Evolutionary conservation across 1,284 basidiomycete species (phyloP).

Genomic region (Ustilago nuda): DNA sequence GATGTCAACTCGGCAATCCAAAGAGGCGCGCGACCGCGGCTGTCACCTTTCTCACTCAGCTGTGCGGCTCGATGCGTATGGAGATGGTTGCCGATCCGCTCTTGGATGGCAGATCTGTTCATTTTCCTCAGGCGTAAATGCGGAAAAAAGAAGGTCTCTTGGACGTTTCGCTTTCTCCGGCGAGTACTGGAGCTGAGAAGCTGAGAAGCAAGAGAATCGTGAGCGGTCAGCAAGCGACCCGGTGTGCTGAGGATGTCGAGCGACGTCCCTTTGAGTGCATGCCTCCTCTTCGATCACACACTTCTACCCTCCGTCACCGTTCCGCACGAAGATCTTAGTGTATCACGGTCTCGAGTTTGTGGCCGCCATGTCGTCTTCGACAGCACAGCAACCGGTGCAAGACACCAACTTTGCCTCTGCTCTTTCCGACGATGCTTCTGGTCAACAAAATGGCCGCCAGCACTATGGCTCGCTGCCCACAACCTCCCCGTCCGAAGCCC

Average conservation of each 20-base stretch:
- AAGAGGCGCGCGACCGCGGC: not conserved
- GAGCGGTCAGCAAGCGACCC: no score
- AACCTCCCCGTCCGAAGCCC: not conserved
- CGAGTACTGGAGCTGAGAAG: not conserved
- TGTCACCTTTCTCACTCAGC: not conserved
- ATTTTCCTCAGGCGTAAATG: not conserved
- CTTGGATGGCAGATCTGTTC: not conserved
- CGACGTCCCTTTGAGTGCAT: not conserved
- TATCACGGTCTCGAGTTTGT: not conserved
- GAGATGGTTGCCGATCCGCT: not conserved
- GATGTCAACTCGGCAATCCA: conserved; percentile 1
- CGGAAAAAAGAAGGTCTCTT: conserved; percentile 1
- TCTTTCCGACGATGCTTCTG: not conserved
- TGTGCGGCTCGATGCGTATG: not conserved
- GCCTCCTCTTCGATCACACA: not conserved
- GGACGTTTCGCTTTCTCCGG: not conserved
- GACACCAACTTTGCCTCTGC: conserved; percentile 28
- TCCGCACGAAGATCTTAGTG: no score
- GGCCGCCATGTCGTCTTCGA: conserved; percentile 2
- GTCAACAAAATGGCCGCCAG: not conserved
- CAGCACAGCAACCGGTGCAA: conserved; percentile 22
- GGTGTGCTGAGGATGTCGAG: not conserved
- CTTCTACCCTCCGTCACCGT: not conserved
- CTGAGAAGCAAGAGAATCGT: not conserved
- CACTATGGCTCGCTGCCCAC: conserved; percentile 10